These are phyloP conservation scores for Omphalotus olearius DNA, from an alignment of 1,284 basidiomycete genomes.

Conservation along the genomic window DNA sequence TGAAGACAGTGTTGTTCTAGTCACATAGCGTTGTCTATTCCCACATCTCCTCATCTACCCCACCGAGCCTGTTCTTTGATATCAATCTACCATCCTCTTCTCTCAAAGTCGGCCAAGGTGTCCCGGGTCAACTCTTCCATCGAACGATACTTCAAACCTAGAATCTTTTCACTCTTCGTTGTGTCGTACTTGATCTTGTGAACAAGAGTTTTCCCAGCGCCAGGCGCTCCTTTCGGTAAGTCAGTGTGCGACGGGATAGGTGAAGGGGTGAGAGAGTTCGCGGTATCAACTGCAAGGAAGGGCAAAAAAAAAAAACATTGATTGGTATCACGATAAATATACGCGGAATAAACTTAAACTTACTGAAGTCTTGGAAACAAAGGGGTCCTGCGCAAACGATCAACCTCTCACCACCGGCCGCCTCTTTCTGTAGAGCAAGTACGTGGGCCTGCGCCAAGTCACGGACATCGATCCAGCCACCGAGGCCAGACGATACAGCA, in stretches of 20 bases:
- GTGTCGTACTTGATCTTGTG: conserved; percentile 34
- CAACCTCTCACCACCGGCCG: conserved; percentile 50
- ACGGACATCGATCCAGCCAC: conserved; percentile 51
- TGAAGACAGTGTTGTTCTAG: no score
- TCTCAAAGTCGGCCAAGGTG: conserved; percentile 35
- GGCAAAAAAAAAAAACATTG: not conserved
- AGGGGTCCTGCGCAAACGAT: conserved; percentile 27
- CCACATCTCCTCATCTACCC: no score
- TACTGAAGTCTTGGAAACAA: conserved; percentile 29
- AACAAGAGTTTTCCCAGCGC: conserved; percentile 19
- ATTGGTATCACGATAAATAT: no score
- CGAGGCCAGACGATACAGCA: conserved; percentile 13
- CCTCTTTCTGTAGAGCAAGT: conserved; percentile 39
- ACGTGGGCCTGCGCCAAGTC: conserved; percentile 54
- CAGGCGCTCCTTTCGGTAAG: conserved; percentile 27
- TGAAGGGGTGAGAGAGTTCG: conserved; percentile 23
- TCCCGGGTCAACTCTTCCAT: conserved; percentile 37
- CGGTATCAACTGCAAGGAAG: conserved; percentile 23
- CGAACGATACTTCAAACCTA: conserved; percentile 25
- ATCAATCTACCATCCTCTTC: conserved; percentile 31
- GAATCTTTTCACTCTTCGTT: conserved; percentile 26
- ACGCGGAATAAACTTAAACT: no score
- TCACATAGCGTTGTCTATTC: no score
- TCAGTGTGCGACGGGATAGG: conserved; percentile 19
- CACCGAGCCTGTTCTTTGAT: no score